Evolutionary conservation across 768 basidiomycete species (phyloP), one percentile per base, ranked within the genome.

Genomic region (Podaxis carcinomalis): DNA sequence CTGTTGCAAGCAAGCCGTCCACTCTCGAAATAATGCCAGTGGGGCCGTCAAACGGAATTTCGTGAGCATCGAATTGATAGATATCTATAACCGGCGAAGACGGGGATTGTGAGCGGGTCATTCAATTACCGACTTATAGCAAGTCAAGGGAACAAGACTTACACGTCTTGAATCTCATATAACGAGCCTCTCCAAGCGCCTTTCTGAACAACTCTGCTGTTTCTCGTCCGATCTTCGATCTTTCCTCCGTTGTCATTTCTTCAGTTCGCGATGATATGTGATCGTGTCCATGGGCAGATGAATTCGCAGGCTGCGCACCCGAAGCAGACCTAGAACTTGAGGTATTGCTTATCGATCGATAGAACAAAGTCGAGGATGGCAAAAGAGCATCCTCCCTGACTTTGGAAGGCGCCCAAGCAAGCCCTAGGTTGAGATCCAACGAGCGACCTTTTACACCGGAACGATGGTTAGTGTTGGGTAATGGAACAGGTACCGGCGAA

Each of bases 41-140:
- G 10, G 88, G 83, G 14, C 90, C 90, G 61, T 92, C 88, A 53
- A 92, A 84, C 2, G 88, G 86, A 51, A 92, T 91, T 46, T 83
- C 77, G 63, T 87, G 83, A 19, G 85, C 86, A 69, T 92, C 90
- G 67, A 88, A 92, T 62, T 83, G 83, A 68, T 85, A 84, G 14
- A 91, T 86, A 73, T 89, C 89, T 91, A 63, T 5, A 49, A 61
- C 53, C 49, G 16, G 35, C 44, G 32, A 25, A 35, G 64, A 59
- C 42, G 36, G 21, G 23, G 44, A 36, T 54, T 51, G 21, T 55
- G 49, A 62, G 51, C 1, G 51, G 47, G 27, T 14, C 35, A 36
- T 23, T 19, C n/a, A 49, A 49, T 25, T 16, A 44, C 9, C 42
- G 1, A 19, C 7, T 39, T 27, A 27, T 32, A 54, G 28, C 59